Percentiles rank a stretch among this genome's conserved stretches.
Evolutionary conservation across 805 yeast species (phyloP).

Genomic region (Metschnikowia gruessii): DNA sequence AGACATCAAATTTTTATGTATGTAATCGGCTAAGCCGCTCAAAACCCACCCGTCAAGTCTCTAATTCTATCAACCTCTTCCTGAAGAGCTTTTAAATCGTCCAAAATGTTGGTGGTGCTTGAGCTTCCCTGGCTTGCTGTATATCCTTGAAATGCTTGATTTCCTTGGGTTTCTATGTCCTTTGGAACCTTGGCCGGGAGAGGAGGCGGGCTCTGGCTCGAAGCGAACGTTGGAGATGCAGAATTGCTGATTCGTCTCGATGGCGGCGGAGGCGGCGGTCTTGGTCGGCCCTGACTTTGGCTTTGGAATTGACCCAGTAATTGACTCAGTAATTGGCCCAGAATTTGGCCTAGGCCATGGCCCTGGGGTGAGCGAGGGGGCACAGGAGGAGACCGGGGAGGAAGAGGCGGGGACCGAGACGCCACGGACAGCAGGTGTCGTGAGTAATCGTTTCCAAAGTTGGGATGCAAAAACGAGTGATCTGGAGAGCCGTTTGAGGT

Average conservation of each 20-base stretch:
- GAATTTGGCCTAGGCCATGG: background rate
- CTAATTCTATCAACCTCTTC: slow-evolving; percentile 64
- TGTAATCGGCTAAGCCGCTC: background rate
- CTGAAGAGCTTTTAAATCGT: slow-evolving; percentile 64
- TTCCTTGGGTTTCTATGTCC: too few species aligned
- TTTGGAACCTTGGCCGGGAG: slow-evolving; percentile 23
- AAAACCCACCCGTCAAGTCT: slow-evolving; percentile 45
- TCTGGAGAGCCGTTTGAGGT: background rate
- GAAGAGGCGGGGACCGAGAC: slow-evolving; percentile 18
- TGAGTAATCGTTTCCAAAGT: background rate
- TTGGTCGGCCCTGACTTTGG: slow-evolving; percentile 7
- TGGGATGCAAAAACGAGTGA: background rate
- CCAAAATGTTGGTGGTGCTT: slow-evolving; percentile 53
- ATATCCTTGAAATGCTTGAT: too few species aligned
- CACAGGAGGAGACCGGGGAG: slow-evolving; percentile 19
- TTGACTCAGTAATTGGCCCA: background rate
- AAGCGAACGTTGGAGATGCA: slow-evolving; percentile 6
- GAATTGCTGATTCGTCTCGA: slow-evolving; percentile 31
- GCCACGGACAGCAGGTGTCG: background rate
- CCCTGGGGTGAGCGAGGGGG: slow-evolving; percentile 28
- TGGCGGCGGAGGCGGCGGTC: slow-evolving; percentile 45
- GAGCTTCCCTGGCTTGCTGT: slow-evolving; percentile 15
- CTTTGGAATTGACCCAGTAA: background rate
- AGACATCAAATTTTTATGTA: background rate
- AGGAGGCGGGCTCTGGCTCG: slow-evolving; percentile 10